Evolutionary conservation across 2,329 filamentous ascomycete species (phyloP), one percentile per base, ranked within the genome.

Genomic region (Trichoderma sp.): DNA sequence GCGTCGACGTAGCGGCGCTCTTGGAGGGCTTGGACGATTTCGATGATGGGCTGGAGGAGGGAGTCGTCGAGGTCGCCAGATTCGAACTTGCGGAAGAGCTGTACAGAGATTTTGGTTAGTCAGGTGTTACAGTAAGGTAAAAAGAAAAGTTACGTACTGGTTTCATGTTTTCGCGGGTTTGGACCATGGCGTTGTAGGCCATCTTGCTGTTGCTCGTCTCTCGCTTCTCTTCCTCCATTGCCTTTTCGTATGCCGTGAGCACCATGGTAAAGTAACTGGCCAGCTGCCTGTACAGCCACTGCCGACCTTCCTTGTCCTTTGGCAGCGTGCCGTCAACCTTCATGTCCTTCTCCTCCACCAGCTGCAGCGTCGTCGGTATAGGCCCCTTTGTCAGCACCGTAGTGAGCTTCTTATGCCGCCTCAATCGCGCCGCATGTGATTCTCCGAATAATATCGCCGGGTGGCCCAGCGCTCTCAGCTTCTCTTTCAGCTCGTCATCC

Each of bases 201-300:
- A 90, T 88, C 75, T 93, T 93, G 75, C 94, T 93, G 24, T 92
- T 89, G 73, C 90, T 91, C 33, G 92, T 94, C 66, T 89, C 86
- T 33, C 79, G 79, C 74, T 80, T 83, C 76, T 87, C 83, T 70
- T 90, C 88, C 74, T 92, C 88, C 75, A 99, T 87, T 5, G 94
- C 94, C 52, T 83, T 77, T 74, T 94, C 89, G 91, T 96, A 99
- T 79, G 96, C 95, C 56, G 86, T 87, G 69, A 99, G 83, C n/a
- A 99, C 89, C 89, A 99, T 93, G 65, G 92, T 96, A 82, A 99
- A 98, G 83, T 97, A 99, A 60, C 92, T 96, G 24, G 92, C 92
- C 68, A 99, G 85, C 80, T 99, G 95, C 13, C 95, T 87, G 82
- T 91, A 95, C 52, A 99, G 83, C 79, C 91, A 94, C 56, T 86